Evolutionary conservation across 2,329 filamentous ascomycete genomes (phyloP), one percentile per base, ranked within the genome.

Genomic region (Didymella sp.): DNA sequence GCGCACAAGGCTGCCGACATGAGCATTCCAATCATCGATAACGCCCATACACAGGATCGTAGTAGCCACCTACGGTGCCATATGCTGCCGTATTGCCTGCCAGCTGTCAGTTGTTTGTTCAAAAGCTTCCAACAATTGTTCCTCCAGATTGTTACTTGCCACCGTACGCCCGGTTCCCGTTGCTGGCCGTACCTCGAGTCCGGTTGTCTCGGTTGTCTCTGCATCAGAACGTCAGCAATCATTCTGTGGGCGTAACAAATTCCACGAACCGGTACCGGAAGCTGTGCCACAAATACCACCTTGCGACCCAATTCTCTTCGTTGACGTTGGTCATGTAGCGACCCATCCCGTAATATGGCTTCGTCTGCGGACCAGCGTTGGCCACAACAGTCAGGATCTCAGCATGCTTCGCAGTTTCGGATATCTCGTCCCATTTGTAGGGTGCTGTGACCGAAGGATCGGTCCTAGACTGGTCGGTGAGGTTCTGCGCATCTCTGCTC

Each of bases 211-310:
- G 62, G 38, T 69, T 68, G 57, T 79, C 78, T 49, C 80, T 76
- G 31, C 17, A 8, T 37, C 46, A 12, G 7, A 8, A 21, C 9
- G 13, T 51, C 44, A 57, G 38, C 25, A 40, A n/a, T 15, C 5
- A 1, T 11, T 25, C 25, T 2, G 8, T 7, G 8, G 27, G 8
- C 27, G 27, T 5, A n/a, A 11, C 1, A 1, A 4, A 30, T n/a
- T 9, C 17, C 5, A 56, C 64, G 6, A 50, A 70, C 67, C 67
- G 62, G 59, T 78, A 81, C n/a, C 80, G 77, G 59, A 82, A 82
- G 56, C 80, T 79, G 62, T 82, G 80, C 80, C 80, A 82, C 6
- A 82, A 73, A 61, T 79, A 78, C 80, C 80, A 82, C n/a, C 77
- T 72, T 27, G 80, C 80, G 33, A 82, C 77, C 80, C 80, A 82